Evolutionary conservation across 305 asterid species (phyloP).

Genomic region (Salvia sclarea): DNA sequence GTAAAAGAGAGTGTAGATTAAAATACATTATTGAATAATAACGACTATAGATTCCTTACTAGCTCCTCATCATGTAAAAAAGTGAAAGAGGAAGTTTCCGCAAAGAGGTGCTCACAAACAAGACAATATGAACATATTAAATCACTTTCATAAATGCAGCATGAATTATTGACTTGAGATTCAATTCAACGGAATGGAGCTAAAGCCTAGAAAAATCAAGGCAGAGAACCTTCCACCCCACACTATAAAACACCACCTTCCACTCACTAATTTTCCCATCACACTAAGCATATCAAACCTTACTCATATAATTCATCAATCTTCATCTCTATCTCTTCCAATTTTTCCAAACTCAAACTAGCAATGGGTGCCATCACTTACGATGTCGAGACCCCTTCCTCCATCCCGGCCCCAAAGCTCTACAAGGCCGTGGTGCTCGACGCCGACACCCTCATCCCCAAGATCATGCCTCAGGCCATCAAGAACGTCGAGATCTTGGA

Average conservation of each 20-base stretch:
- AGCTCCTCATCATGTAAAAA: too few species aligned
- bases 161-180: too few species aligned
- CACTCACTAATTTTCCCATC: neutral
- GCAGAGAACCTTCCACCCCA: slow-evolving; percentile 7
- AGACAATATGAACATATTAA: too few species aligned
- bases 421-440: slow-evolving; percentile 26
- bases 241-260: slow-evolving; percentile 17
- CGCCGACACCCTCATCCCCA: slow-evolving; percentile 28
- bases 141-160: too few species aligned
- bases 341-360: neutral
- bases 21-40: too few species aligned
- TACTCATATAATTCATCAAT: neutral
- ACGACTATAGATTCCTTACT: too few species aligned
- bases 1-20: too few species aligned
- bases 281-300: neutral
- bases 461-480: slow-evolving; percentile 30
- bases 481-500: slow-evolving; percentile 17
- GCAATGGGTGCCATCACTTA: slow-evolving; percentile 41
- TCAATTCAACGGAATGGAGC: slow-evolving; percentile 9
- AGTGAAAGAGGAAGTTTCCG: too few species aligned
- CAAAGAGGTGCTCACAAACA: too few species aligned
- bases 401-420: slow-evolving; percentile 35
- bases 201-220: neutral
- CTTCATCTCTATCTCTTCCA: neutral
- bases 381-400: slow-evolving; percentile 35